These are phyloP conservation scores for Podospora comata DNA, from an alignment of 495 filamentous ascomycete genomes.

Conservation along the genomic window DNA sequence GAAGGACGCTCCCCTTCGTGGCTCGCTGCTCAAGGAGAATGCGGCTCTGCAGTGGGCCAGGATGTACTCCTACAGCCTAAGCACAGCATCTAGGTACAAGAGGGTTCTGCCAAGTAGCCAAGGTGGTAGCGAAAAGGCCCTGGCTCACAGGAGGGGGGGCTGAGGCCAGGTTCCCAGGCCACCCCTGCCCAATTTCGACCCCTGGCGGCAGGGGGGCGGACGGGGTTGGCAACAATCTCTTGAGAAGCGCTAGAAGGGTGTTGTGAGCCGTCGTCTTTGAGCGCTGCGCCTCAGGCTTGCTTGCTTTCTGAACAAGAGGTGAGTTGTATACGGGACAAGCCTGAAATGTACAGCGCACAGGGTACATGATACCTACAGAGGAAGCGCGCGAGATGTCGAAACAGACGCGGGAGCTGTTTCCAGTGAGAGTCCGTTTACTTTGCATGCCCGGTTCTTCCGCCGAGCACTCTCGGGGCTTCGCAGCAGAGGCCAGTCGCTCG, in stretches of 20 bases:
- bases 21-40: not conserved
- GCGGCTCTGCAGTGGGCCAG: not conserved
- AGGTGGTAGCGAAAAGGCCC: not conserved
- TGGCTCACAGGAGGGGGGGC: not conserved
- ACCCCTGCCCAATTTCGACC: not conserved
- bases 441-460: not conserved
- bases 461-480: not conserved
- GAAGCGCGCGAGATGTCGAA: not conserved
- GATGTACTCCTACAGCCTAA: slow-evolving; percentile 1
- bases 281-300: not conserved
- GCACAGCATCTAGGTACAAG: not conserved
- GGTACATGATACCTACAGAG: not conserved
- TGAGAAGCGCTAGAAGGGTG: not conserved
- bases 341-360: not conserved
- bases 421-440: not conserved
- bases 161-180: not conserved
- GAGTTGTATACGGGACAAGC: not conserved
- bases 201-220: not conserved
- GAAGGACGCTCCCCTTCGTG: not conserved
- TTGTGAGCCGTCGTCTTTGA: not conserved
- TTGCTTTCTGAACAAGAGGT: not conserved
- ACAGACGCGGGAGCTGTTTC: not conserved
- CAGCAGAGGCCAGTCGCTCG: not conserved
- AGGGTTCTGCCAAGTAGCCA: slow-evolving; percentile 3
- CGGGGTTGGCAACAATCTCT: not conserved